Evolutionary conservation across 805 yeast species (phyloP).

Genomic region (Kluyveromyces lactis): DNA sequence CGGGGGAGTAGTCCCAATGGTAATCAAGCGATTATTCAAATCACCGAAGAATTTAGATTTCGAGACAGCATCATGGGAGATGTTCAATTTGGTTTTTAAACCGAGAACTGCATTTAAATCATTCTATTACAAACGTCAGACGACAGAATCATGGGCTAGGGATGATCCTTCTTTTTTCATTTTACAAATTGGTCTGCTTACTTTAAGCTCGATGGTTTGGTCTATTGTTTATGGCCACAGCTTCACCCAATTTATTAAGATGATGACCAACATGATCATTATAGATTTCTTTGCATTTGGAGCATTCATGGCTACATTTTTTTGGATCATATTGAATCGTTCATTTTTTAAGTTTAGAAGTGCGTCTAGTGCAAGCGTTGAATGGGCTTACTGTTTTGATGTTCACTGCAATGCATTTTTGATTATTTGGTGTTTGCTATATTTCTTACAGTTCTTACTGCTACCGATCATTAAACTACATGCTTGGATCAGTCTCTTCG

Average conservation of each 20-base stretch:
- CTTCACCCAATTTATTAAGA: constrained; percentile 48
- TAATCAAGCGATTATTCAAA: constrained; percentile 42
- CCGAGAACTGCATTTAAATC: constrained; percentile 80
- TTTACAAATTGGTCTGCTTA: constrained; percentile 55
- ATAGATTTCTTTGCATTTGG: constrained; percentile 76
- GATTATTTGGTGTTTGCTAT: constrained; percentile 67
- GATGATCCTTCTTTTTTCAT: constrained; percentile 89
- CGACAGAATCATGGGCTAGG: constrained; percentile 73
- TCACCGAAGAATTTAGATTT: constrained; percentile 75
- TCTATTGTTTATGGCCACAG: constrained; percentile 73
- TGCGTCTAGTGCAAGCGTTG: constrained; percentile 30
- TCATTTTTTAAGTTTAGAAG: constrained; percentile 41
- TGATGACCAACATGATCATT: constrained; percentile 75
- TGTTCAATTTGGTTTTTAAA: constrained; percentile 58
- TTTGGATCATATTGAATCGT: constrained; percentile 65
- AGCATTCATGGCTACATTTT: constrained; percentile 54
- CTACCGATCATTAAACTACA: constrained; percentile 62
- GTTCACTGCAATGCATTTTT: constrained; percentile 88
- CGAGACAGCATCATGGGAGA: constrained; percentile 91
- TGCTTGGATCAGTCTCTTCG: constrained; percentile 55
- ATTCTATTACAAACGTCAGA: constrained; percentile 73
- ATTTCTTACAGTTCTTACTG: constrained; percentile 64
- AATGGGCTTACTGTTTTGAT: constrained; percentile 94
- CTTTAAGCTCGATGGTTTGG: constrained; percentile 80
- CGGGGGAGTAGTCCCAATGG: constrained; percentile 24